Base-by-base conservation (phyloP, 1,139 yeast genomes). In the Sugiyamaella novakii region DNA sequence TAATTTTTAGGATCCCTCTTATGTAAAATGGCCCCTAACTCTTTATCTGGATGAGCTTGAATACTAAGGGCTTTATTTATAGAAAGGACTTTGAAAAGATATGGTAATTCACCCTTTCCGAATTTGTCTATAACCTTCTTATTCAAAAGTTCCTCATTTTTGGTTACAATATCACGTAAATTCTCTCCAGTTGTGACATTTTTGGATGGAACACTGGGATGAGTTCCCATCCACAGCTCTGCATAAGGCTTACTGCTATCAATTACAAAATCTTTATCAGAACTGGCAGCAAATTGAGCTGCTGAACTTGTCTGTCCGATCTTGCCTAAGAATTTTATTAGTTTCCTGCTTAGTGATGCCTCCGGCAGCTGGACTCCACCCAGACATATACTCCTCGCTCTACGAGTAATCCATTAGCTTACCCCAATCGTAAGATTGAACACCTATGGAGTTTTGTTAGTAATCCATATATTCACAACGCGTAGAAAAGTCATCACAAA, bases 21-120 rank as follows among this genome's bases (percentile, higher is more conserved):
- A 65, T 86, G 96, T 62, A 92, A 76, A 56, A 80, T 80, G 39
- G 78, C 81, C 33, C 87, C 99, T 51, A 92, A 75, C 24, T 75
- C 70, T 72, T 92, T 92, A 71, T 92, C 98, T 24, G 99, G 99
- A 65, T 92, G 99, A 15, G 98, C 98, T 72, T 92, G 99, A 67
- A 92, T 91, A 14, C 94, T 83, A 62, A 92, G 78, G 15, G 95
- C 98, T 70, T 92, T 92, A 61, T 83, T 83, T 63, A 94, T 92
- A 5, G 96, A 86, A 63, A 92, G 77, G 18, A 92, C 97, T 73
- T 92, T 92, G 76, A 92, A 92, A 60, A 92, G 74, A 67, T 87
- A 94, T 29, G 98, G 98, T 60, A 92, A 73, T 62, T 86, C 95
- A 54, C 81, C 78, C 27, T 82, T 74, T 43, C 87, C 87, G 64